phyloP scores from a whole-genome alignment of 306 rosid species.

The Mimosa bimucronata region DNA sequence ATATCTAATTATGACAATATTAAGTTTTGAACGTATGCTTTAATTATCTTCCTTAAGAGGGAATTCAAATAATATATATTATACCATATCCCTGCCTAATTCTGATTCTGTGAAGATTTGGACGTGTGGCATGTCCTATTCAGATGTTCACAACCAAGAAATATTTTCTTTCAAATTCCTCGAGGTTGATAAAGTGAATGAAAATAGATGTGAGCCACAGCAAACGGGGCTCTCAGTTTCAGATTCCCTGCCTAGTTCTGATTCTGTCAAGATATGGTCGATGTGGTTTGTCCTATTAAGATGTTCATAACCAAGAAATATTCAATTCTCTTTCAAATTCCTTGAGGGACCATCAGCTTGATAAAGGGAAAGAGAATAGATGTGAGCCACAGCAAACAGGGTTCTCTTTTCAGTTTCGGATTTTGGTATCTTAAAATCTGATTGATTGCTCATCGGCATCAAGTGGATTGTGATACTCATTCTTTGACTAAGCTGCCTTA shows the following conservation, averaged over 20 bases:
- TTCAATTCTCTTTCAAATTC: conserved; percentile 5
- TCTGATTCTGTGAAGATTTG: background rate
- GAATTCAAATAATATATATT: conserved; percentile 24
- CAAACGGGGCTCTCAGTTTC: conserved; percentile 14
- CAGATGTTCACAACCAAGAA: background rate
- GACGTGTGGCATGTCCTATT: background rate
- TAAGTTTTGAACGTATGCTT: conserved; percentile 40
- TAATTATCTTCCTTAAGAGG: conserved; percentile 32
- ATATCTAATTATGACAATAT: conserved; percentile 42
- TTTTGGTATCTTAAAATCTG: conserved; percentile 16
- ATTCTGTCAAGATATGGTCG: background rate
- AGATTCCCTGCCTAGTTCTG: background rate
- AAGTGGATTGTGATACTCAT: background rate
- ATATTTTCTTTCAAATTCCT: background rate
- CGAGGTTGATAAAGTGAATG: conserved; percentile 25
- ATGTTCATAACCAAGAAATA: background rate
- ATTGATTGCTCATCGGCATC: background rate
- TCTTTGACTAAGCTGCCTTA: conserved; percentile 26
- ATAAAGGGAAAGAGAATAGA: conserved; percentile 7
- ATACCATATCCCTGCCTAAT: background rate
- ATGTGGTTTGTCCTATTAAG: background rate
- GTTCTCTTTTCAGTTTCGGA: conserved; percentile 22
- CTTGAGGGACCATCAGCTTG: conserved; percentile 21
- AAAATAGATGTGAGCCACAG: conserved; percentile 9
- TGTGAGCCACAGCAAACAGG: conserved; percentile 8